Conservation (phyloP, 768 basidiomycete species). For the Tephrocybe sp. region DNA sequence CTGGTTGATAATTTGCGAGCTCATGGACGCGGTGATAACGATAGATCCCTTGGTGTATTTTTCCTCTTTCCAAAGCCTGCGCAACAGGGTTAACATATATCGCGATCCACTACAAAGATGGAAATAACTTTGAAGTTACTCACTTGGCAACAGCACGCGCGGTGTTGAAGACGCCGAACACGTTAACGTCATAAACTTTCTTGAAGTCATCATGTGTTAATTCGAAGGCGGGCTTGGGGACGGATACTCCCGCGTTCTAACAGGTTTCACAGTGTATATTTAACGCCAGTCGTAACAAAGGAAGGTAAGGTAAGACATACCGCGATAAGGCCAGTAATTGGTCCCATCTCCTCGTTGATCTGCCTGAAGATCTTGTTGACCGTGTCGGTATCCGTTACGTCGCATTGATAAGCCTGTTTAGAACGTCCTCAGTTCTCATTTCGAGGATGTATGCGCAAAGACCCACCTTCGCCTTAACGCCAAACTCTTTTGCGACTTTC, state of each 20-base stretch:
- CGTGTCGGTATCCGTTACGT: conserved; percentile 52
- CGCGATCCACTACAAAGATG: too few relatives aligned
- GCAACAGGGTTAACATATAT: background rate
- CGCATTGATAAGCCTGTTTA: conserved; percentile 61
- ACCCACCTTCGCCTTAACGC: conserved; percentile 41
- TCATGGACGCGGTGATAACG: conserved; percentile 67
- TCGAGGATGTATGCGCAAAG: background rate
- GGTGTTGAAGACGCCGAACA: conserved; percentile 67
- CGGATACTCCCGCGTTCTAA: conserved; percentile 66
- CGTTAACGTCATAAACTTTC: conserved; percentile 57
- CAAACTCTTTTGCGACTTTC: conserved; percentile 46
- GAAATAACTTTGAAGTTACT: too few relatives aligned
- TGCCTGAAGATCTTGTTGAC: conserved; percentile 43
- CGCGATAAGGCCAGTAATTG: conserved; percentile 56
- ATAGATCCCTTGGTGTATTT: conserved; percentile 47
- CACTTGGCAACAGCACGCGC: conserved; percentile 59
- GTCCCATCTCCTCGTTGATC: conserved; percentile 49
- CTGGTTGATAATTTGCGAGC: conserved; percentile 65
- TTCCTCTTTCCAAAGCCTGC: conserved; percentile 44
- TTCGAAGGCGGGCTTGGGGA: conserved; percentile 62
- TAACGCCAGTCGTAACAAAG: background rate
- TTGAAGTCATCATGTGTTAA: conserved; percentile 55
- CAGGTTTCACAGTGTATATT: background rate
- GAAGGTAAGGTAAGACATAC: conserved; percentile 31
- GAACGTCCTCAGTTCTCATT: too few relatives aligned